These are phyloP conservation scores for Cyamopsis tetragonoloba DNA, from an alignment of 306 rosid genomes.

Conservation along the genomic window DNA sequence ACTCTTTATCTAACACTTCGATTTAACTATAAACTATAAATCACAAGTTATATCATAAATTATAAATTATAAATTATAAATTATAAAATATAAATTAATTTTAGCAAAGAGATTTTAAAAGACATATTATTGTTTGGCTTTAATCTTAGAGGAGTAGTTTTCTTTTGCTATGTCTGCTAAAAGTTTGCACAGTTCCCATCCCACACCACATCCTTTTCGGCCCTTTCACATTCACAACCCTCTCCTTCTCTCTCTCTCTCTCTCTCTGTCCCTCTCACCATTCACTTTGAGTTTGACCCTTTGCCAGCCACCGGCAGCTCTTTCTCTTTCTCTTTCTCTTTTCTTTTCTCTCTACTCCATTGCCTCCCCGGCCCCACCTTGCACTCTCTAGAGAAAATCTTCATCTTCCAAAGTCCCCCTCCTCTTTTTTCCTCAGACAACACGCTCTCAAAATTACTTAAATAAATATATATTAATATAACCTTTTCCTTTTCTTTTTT, in stretches of 20 bases:
- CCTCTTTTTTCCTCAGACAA: conserved; percentile 31
- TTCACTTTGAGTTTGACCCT: conserved; percentile 92
- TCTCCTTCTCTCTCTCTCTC: not conserved
- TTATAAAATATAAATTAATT: not conserved
- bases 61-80: too few relatives aligned
- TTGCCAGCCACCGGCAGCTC: conserved; percentile 70
- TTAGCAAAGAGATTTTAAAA: not conserved
- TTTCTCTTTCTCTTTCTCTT: too few relatives aligned
- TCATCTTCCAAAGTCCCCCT: conserved; percentile 22
- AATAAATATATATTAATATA: too few relatives aligned
- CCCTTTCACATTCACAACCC: conserved; percentile 41
- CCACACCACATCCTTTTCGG: conserved; percentile 39
- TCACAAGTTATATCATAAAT: too few relatives aligned
- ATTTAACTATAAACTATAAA: too few relatives aligned
- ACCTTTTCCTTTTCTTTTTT: conserved; percentile 29
- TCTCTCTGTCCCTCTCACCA: conserved; percentile 41
- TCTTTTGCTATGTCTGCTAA: conserved; percentile 8
- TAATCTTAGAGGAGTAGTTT: too few relatives aligned
- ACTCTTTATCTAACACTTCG: too few relatives aligned
- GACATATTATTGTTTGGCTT: too few relatives aligned
- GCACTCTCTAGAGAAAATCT: conserved; percentile 42
- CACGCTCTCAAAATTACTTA: too few relatives aligned
- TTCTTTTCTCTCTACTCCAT: conserved; percentile 50
- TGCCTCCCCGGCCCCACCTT: conserved; percentile 60
- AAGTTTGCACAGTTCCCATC: conserved; percentile 7